Percentiles rank a stretch among this genome's conserved stretches.
phyloP scores from a whole-genome alignment of 208 protist genomes.

The Trypanosoma cruzi region DNA sequence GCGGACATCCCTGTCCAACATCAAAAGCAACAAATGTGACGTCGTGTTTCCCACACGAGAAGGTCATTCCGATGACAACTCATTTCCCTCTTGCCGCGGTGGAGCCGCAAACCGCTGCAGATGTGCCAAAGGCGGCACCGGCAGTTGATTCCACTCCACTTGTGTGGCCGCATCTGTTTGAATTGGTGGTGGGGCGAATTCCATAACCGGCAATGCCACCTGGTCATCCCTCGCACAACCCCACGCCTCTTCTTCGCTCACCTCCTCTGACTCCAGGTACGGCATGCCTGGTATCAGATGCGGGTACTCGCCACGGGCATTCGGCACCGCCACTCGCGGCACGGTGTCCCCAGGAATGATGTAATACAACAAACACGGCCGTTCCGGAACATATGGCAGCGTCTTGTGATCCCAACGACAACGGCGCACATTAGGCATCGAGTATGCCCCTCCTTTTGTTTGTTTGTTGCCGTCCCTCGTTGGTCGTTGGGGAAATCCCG shows the following conservation, averaged over 20 bases:
- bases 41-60: neutral
- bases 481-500: neutral
- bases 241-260: slow-evolving; percentile 1
- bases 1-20: neutral
- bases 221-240: neutral
- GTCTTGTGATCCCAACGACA: slow-evolving; percentile 72
- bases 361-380: slow-evolving; percentile 80
- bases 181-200: slow-evolving; percentile 59
- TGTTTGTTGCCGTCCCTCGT: neutral
- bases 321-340: slow-evolving; percentile 64
- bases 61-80: neutral
- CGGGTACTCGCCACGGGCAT: slow-evolving; percentile 73
- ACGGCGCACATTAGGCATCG: slow-evolving; percentile 25
- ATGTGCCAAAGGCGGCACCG: slow-evolving; percentile 24
- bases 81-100: neutral
- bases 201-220: slow-evolving; percentile 36
- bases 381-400: slow-evolving; percentile 57
- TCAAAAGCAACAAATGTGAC: neutral
- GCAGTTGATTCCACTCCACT: slow-evolving; percentile 40
- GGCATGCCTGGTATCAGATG: slow-evolving; percentile 72
- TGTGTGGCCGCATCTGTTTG: slow-evolving; percentile 23
- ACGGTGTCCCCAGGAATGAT: slow-evolving; percentile 69
- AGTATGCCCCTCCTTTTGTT: neutral
- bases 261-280: slow-evolving; percentile 73
- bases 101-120: slow-evolving; percentile 23